phyloP scores from a whole-genome alignment of 495 filamentous ascomycete species.

The Echria macrotheca region DNA sequence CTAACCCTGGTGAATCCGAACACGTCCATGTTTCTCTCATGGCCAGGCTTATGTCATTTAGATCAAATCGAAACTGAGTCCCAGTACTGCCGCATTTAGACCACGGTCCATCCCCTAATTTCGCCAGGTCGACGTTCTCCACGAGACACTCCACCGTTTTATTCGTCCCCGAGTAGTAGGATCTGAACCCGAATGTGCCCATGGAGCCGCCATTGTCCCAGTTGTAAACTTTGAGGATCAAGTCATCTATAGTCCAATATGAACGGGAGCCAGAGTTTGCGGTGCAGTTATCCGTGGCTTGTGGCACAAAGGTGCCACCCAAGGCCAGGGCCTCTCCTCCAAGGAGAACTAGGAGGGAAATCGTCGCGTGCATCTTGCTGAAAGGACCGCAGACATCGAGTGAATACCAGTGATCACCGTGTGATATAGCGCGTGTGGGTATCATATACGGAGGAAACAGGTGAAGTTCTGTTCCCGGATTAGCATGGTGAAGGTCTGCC shows the following conservation, averaged over 20 bases:
- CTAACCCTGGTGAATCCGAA: slow-evolving; percentile 18
- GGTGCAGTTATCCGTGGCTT: slow-evolving; percentile 15
- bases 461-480: slow-evolving; percentile 1
- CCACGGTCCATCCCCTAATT: slow-evolving; percentile 14
- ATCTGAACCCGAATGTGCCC: slow-evolving; percentile 23
- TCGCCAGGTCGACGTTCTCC: slow-evolving; percentile 21
- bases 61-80: slow-evolving; percentile 22
- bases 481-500: slow-evolving; percentile 5
- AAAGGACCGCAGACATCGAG: too few relatives aligned
- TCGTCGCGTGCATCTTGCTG: slow-evolving; percentile 15
- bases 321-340: slow-evolving; percentile 12
- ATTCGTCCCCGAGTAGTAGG: slow-evolving; percentile 22
- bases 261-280: slow-evolving; percentile 12
- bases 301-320: slow-evolving; percentile 3
- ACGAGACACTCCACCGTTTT: slow-evolving; percentile 19
- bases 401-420: too few relatives aligned
- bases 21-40: slow-evolving; percentile 24
- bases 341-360: slow-evolving; percentile 15
- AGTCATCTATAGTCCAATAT: slow-evolving; percentile 22
- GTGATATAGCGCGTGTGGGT: neutral
- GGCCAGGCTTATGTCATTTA: slow-evolving; percentile 16
- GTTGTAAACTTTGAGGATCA: slow-evolving; percentile 21
- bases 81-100: slow-evolving; percentile 17
- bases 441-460: slow-evolving; percentile 4
- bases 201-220: slow-evolving; percentile 22